These are phyloP conservation scores for Pinus taeda DNA, from an alignment of 75 land plant species.

Conservation along the genomic window DNA sequence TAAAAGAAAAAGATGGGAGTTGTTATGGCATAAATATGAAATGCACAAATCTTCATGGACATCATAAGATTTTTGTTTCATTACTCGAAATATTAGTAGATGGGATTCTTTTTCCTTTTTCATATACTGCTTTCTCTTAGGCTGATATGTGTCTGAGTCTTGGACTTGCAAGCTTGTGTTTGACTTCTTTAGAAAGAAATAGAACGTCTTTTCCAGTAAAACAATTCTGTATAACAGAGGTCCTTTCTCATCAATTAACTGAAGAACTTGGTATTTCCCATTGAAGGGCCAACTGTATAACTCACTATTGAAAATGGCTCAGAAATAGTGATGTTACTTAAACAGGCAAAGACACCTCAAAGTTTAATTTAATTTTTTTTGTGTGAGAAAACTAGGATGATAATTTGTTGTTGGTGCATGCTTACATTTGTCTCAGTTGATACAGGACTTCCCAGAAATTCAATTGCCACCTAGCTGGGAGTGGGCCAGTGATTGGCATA, in stretches of 20 bases:
- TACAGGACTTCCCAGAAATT: conserved; percentile 36
- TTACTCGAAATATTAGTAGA: not conserved
- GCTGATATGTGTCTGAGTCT: not conserved
- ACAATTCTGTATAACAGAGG: not conserved
- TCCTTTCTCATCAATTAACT: not conserved
- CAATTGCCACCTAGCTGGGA: conserved; percentile 74
- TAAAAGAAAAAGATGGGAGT: too few species aligned
- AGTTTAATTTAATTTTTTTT: not conserved
- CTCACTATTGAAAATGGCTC: not conserved
- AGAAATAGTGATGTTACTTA: not conserved
- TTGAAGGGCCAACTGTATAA: not conserved
- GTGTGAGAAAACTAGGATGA: not conserved
- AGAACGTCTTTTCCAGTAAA: not conserved
- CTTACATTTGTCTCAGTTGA: not conserved
- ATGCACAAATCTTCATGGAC: not conserved
- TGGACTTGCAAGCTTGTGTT: too few species aligned
- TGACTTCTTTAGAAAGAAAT: not conserved
- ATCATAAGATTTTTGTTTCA: not conserved
- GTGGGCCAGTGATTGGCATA: conserved; percentile 82
- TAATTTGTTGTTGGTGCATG: not conserved
- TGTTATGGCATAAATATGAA: too few species aligned
- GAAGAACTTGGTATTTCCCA: not conserved
- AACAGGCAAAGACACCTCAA: not conserved
- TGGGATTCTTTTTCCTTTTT: not conserved
- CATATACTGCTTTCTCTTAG: not conserved